Evolutionary conservation across 2,329 filamentous ascomycete species (phyloP).

Genomic region (Fusarium sp.): DNA sequence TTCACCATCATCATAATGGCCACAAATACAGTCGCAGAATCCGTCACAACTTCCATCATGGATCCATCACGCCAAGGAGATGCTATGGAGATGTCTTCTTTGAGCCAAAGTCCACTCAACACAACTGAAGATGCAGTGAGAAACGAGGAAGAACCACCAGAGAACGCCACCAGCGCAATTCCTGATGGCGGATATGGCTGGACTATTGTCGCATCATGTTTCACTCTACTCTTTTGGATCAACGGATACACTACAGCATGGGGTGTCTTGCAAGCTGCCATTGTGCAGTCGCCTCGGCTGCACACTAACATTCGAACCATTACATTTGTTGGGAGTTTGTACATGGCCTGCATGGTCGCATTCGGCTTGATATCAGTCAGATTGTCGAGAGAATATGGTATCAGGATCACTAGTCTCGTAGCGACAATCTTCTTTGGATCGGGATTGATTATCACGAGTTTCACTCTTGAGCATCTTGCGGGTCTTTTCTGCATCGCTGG

Average conservation of each 20-base stretch:
- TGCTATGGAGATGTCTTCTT: neutral
- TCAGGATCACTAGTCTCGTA: neutral
- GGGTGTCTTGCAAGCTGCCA: constrained; percentile 4
- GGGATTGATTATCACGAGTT: neutral
- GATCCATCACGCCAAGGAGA: neutral
- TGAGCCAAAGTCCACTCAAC: neutral
- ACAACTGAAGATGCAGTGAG: neutral
- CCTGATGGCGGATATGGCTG: constrained; percentile 13
- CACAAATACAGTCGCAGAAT: neutral
- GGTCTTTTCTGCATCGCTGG: constrained; percentile 1
- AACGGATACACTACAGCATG: neutral
- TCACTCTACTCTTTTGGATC: neutral
- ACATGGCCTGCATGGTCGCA: neutral
- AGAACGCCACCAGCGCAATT: neutral
- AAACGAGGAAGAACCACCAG: neutral
- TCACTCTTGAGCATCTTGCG: neutral
- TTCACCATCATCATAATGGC: neutral
- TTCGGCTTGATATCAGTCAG: neutral
- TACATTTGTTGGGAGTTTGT: neutral
- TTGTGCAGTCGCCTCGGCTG: neutral
- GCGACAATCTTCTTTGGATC: neutral
- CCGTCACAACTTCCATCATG: neutral
- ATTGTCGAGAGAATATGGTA: neutral
- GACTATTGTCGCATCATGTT: neutral
- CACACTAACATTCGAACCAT: neutral